Conservation (phyloP, 2,329 filamentous ascomycete species). For the Cytospora leucostoma region DNA sequence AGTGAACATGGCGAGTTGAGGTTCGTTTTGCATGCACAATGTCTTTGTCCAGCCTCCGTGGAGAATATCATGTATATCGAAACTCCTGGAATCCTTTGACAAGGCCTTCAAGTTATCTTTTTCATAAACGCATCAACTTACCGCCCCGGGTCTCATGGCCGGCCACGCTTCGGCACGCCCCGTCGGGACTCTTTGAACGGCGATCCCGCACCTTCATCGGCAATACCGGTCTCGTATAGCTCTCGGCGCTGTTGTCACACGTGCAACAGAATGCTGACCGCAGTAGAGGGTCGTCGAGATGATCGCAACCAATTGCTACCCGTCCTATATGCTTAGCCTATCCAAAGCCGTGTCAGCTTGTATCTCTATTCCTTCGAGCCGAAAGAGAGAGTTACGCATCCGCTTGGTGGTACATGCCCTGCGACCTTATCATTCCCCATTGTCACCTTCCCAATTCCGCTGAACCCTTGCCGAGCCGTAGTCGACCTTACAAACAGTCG, state of each 20-base stretch:
- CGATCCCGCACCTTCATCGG: background rate
- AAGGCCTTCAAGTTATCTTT: background rate
- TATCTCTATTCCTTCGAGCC: background rate
- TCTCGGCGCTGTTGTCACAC: background rate
- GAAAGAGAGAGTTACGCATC: conserved; percentile 4
- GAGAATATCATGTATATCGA: background rate
- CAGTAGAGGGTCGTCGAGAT: background rate
- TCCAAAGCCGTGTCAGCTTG: background rate
- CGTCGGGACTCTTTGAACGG: background rate
- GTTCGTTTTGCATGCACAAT: background rate
- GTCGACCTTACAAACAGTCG: background rate
- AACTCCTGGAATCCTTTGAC: background rate
- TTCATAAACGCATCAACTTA: background rate
- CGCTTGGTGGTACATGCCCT: background rate
- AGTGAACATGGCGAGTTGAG: background rate
- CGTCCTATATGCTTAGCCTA: conserved; percentile 4
- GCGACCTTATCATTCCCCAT: background rate
- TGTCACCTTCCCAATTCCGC: background rate
- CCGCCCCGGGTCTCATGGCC: background rate
- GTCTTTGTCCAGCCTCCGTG: no score
- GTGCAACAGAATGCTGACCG: background rate
- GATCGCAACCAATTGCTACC: background rate
- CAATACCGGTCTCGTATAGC: background rate
- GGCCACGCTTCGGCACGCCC: conserved; percentile 1
- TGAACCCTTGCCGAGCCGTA: background rate